These are phyloP conservation scores for Pseudozyma flocculosa DNA, from an alignment of 1,284 basidiomycete genomes.

Conservation along the genomic window DNA sequence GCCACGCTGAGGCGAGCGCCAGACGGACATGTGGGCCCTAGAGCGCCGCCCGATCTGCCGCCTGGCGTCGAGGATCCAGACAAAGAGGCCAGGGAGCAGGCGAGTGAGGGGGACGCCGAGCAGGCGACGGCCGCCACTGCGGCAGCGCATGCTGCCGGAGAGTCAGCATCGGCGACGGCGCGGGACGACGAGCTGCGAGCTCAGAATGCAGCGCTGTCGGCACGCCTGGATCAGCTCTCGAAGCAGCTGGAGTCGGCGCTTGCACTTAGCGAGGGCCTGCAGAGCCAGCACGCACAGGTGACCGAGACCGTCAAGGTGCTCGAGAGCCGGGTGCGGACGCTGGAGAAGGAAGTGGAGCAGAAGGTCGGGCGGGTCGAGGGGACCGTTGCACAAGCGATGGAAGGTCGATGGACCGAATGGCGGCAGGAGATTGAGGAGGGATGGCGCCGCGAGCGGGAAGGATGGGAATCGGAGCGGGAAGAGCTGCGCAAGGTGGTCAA, in stretches of 20 bases:
- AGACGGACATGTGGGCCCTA: constrained; percentile 34
- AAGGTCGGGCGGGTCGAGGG: constrained; percentile 40
- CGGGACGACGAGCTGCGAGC: constrained; percentile 58
- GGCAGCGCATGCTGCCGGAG: no score
- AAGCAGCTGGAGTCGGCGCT: constrained; percentile 76
- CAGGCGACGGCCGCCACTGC: constrained; percentile 4
- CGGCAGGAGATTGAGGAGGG: constrained; percentile 55
- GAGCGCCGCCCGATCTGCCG: constrained; percentile 43
- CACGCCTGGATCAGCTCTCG: constrained; percentile 72
- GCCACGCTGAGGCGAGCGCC: background rate
- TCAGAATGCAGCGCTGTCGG: constrained; percentile 68
- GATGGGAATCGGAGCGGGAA: constrained; percentile 79
- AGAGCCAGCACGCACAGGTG: constrained; percentile 75
- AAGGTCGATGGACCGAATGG: constrained; percentile 72
- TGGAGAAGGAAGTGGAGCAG: constrained; percentile 59
- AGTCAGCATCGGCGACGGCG: background rate
- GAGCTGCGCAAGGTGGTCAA: constrained; percentile 72
- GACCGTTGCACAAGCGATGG: constrained; percentile 64
- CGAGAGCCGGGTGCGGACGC: constrained; percentile 64
- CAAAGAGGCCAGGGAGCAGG: constrained; percentile 1
- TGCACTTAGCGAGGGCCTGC: constrained; percentile 71
- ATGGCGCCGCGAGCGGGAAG: constrained; percentile 67
- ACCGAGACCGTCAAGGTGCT: constrained; percentile 75
- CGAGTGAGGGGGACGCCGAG: background rate
- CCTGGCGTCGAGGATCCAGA: constrained; percentile 5